Base-by-base conservation (phyloP, 352 stramenopile genomes). In the Globisporangium abappressorium region DNA sequence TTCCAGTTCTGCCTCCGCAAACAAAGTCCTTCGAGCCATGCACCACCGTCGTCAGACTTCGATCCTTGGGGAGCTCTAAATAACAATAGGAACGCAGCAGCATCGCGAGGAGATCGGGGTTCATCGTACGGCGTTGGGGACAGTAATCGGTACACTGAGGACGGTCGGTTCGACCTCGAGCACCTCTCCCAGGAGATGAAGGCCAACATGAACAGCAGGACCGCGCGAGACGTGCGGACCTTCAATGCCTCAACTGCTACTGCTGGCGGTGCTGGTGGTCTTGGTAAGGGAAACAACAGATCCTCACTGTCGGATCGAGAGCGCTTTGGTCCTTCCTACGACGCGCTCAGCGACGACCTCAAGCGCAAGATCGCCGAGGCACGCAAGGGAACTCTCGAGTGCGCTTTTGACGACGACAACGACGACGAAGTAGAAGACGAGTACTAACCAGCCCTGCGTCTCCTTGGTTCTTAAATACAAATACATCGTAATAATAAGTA, bases 331-430 rank as follows among this genome's bases (percentile, higher is more conserved):
- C 15, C 64, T 5, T 61, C 56, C 22, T 84, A 81, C 55, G 71
- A 79, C 14, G 74, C 68, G 5, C 54, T 85, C 2, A 79, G 70
- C 3, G 76, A 84, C 53, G 75, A 75, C 3, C 54, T 80, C 3
- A 71, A 71, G 26, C 51, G 58, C 22, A 78, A 76, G 60, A 72
- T 82, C 41, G 68, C 57, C 0, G 60, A 80, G n/a, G 73, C 76
- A 5, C 65, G 70, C n/a, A 64, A 69, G 11, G 69, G 76, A 26
- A 78, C 73, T 6, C 65, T 80, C 34, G 73, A 82, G 53, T 78
- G 68, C 56, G 62, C 73, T 9, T 82, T 80, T 46, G 62, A 72
- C 26, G 68, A 73, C 6, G 43, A 30, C 34, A 14, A 72, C 62
- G 62, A 49, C 12, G 34, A 54, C 34, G 57, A 60, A 7, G 55